Conservation (phyloP, 441 rosid species). For the Pelargonium myrrhifolium region DNA sequence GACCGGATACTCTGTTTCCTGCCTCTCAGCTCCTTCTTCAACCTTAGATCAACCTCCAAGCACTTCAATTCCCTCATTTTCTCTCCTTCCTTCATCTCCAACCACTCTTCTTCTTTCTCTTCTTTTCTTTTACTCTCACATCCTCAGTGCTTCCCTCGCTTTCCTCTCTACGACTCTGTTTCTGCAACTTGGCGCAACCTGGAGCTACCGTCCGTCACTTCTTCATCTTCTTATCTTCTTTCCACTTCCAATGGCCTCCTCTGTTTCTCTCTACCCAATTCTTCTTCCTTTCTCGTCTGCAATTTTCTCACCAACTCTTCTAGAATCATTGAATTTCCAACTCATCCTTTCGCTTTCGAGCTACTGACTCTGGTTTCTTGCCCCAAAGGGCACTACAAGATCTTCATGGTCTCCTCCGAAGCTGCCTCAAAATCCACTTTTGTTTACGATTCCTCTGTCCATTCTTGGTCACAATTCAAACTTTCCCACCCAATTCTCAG, state of each 20-base stretch:
- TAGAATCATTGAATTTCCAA: conserved; percentile 47
- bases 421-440: conserved; percentile 33
- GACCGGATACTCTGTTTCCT: conserved; percentile 52
- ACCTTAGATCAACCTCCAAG: conserved; percentile 54
- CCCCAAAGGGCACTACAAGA: conserved; percentile 42
- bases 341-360: conserved; percentile 51
- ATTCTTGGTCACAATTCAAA: conserved; percentile 41
- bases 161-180: conserved; percentile 50
- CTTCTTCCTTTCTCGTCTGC: conserved; percentile 48
- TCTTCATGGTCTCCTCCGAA: conserved; percentile 42
- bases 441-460: conserved; percentile 45
- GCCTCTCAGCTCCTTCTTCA: conserved; percentile 48
- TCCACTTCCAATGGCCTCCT: no score
- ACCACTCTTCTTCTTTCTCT: conserved; percentile 39
- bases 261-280: conserved; percentile 48
- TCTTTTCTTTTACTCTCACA: conserved; percentile 72
- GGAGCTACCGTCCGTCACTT: no score
- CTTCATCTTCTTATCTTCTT: no score
- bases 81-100: conserved; percentile 54
- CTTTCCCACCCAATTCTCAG: conserved; percentile 34
- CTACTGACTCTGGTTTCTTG: conserved; percentile 51
- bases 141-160: conserved; percentile 46
- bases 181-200: conserved; percentile 47
- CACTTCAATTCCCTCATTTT: conserved; percentile 47
- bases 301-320: conserved; percentile 57